Base-by-base conservation (phyloP, 345 rosid species). In the Euphorbia tirucalli region DNA sequence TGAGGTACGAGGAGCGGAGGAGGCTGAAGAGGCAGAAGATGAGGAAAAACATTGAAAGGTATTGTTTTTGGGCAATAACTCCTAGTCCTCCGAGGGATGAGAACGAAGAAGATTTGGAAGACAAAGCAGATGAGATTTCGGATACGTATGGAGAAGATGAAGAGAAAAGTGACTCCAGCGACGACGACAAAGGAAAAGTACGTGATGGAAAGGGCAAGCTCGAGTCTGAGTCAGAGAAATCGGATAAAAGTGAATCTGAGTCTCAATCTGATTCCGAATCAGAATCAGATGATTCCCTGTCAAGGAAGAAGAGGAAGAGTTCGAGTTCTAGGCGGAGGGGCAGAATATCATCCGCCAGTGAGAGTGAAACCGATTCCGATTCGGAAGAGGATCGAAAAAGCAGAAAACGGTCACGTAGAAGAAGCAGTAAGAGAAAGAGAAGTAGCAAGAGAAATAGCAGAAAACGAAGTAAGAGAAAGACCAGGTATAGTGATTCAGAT, bases 1-100 rank as follows among this genome's bases (percentile, higher is more conserved):
- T 96, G 83, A 86, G 83, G 68, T 83, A 71, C 22, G 96, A 89
- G 78, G 99, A 96, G 80, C 83, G 83, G 71, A 73, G 98, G 86
- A 85, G 98, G 75, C 79, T 81, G 75, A 96, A 89, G 84, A 88
- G 97, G 79, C 94, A 90, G 83, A 91, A 91, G 87, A 61, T 89
- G 96, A 87, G 98, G 82, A 93, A 85, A 71, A 54, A 83, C 0
- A 67, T 80, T 30, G 80, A 57, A 54, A 73, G 72, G 35, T 93
- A 89, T 78, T 74, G 82, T 48, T 78, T 95, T 25, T 96, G 99
- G 98, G 76, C 75, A 68, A 81, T 80, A 44, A 83, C 96, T 3
- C 97, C 97, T 49, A 94, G 95, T 81, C 97, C 97, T 31, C 89
- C 93, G 14, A 79, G 94, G 83, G 49, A 60, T 58, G 93, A 59